Conservation (phyloP, 768 basidiomycete genomes). For the Phaffia tasmanica region DNA sequence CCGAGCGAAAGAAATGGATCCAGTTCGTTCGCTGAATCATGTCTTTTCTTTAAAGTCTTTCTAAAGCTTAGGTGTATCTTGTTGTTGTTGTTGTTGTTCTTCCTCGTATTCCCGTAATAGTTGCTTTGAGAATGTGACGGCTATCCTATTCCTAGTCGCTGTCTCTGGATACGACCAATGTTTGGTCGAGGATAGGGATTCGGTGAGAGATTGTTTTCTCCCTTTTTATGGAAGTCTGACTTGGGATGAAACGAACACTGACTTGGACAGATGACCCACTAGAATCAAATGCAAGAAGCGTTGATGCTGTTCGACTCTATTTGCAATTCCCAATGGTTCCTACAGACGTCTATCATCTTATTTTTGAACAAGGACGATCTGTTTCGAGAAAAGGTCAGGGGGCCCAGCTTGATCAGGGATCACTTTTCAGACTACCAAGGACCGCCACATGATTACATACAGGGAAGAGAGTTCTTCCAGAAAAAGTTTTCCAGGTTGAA, state of each 20-base stretch:
- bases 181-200: constrained; percentile 81
- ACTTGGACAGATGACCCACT: too few relatives aligned
- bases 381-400: constrained; percentile 67
- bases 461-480: constrained; percentile 83
- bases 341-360: constrained; percentile 52
- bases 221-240: neutral
- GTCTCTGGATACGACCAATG: constrained; percentile 80
- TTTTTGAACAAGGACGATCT: constrained; percentile 89
- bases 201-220: constrained; percentile 45
- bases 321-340: constrained; percentile 20
- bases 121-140: constrained; percentile 88
- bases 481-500: constrained; percentile 69
- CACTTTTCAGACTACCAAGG: constrained; percentile 89
- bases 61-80: constrained; percentile 28
- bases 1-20: constrained; percentile 85
- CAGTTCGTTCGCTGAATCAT: constrained; percentile 38
- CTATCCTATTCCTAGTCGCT: constrained; percentile 81
- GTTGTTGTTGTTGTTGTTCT: constrained; percentile 20
- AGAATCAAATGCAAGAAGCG: constrained; percentile 25
- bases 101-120: neutral
- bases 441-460: constrained; percentile 55
- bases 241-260: neutral
- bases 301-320: constrained; percentile 27
- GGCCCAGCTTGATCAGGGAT: constrained; percentile 66
- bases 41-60: neutral